Percentiles rank a stretch among this genome's conserved stretches.
Evolutionary conservation across 495 filamentous ascomycete genomes (phyloP).

Genomic region (Friedmanniomyces endolithicus): DNA sequence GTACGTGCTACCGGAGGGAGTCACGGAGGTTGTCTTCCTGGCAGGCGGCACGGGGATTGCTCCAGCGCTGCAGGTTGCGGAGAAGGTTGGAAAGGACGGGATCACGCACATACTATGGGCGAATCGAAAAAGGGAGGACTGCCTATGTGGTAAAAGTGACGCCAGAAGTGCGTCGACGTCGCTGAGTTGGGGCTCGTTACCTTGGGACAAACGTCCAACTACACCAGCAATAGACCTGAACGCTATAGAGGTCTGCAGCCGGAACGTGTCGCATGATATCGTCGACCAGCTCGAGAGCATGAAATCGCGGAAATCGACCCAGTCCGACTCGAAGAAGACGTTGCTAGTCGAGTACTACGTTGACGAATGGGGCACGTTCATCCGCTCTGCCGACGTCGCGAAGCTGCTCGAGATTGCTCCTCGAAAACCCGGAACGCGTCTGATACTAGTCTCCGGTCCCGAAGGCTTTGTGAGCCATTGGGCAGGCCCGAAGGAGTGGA

Average conservation of each 20-base stretch:
- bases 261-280: constrained; percentile 38
- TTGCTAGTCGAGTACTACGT: constrained; percentile 59
- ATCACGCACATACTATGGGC: constrained; percentile 52
- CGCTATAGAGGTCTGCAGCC: too few relatives aligned
- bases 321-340: constrained; percentile 26
- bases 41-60: constrained; percentile 92
- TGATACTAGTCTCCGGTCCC: constrained; percentile 74
- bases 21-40: constrained; percentile 58
- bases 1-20: constrained; percentile 44
- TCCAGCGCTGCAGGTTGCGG: constrained; percentile 69
- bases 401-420: constrained; percentile 11
- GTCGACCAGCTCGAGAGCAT: constrained; percentile 45
- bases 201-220: constrained; percentile 17
- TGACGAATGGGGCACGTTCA: constrained; percentile 60
- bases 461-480: constrained; percentile 75
- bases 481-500: constrained; percentile 66
- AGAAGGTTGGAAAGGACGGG: constrained; percentile 39
- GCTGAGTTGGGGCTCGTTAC: not conserved
- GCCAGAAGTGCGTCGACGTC: not conserved
- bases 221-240: not conserved
- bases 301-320: constrained; percentile 34
- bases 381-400: constrained; percentile 42
- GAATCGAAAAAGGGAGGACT: constrained; percentile 47
- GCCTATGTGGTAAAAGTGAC: constrained; percentile 36
- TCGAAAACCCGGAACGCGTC: constrained; percentile 32